Evolutionary conservation across 169 alveolate species (phyloP).

Genomic region (Cryptosporidium tyzzeri): DNA sequence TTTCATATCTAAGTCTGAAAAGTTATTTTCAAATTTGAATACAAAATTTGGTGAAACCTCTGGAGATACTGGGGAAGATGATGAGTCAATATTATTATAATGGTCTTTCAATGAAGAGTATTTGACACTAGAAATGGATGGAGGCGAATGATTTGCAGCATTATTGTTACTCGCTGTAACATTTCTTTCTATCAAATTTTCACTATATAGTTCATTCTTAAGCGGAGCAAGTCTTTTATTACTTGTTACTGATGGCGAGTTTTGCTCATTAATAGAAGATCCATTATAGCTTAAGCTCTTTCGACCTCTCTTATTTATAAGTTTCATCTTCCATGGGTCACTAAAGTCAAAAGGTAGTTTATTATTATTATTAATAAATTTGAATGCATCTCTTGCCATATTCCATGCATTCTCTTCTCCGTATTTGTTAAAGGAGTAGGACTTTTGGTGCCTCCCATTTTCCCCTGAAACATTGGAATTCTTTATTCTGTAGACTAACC

Average conservation of each 20-base stretch:
- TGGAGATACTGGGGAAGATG: slow-evolving; percentile 47
- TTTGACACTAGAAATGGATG: slow-evolving; percentile 22
- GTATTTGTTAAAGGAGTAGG: slow-evolving; percentile 69
- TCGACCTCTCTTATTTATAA: slow-evolving; percentile 43
- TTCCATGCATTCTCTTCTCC: slow-evolving; percentile 74
- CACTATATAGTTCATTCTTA: background rate
- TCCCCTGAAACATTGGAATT: slow-evolving; percentile 55
- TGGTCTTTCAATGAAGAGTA: slow-evolving; percentile 9
- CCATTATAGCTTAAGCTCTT: slow-evolving; percentile 3
- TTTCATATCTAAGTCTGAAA: background rate
- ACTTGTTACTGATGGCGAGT: background rate
- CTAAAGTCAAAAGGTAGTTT: slow-evolving; percentile 70
- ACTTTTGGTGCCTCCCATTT: slow-evolving; percentile 75
- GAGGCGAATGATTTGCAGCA: slow-evolving; percentile 3
- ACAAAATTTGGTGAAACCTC: slow-evolving; percentile 14
- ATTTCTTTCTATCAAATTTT: background rate
- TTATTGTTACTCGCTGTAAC: background rate
- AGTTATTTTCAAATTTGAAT: slow-evolving; percentile 22
- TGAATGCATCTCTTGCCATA: slow-evolving; percentile 69
- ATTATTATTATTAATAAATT: slow-evolving; percentile 31
- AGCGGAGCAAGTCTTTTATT: slow-evolving; percentile 16
- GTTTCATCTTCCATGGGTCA: slow-evolving; percentile 65
- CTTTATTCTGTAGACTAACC: slow-evolving; percentile 68
- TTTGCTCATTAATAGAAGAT: background rate
- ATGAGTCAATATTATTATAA: slow-evolving; percentile 1